Evolutionary conservation across 305 asterid species (phyloP).

Genomic region (Fraxinus floribunda): DNA sequence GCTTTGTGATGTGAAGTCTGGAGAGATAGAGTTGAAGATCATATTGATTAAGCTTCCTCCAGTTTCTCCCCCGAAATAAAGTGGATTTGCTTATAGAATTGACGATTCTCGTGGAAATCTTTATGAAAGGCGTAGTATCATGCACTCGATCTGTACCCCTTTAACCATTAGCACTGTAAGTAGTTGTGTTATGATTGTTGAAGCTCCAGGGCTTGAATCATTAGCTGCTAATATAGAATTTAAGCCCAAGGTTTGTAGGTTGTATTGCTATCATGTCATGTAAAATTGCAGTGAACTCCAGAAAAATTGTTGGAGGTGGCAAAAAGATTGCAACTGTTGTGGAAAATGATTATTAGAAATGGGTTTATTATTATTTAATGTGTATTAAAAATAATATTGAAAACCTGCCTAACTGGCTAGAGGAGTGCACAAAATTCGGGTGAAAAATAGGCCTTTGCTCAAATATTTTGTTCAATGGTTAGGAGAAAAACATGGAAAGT

Average conservation of each 20-base stretch:
- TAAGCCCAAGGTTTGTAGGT: neutral
- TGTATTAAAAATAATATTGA: neutral
- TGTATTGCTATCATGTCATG: neutral
- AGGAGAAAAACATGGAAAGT: neutral
- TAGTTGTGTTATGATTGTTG: neutral
- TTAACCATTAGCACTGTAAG: neutral
- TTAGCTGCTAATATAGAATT: neutral
- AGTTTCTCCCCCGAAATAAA: conserved; percentile 13
- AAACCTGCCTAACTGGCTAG: neutral
- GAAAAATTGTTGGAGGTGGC: neutral
- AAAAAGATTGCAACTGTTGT: neutral
- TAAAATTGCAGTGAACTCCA: neutral
- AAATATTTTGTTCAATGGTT: neutral
- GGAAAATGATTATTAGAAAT: neutral
- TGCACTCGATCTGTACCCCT: neutral
- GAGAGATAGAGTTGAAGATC: conserved; percentile 43
- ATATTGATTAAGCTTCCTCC: conserved; percentile 28
- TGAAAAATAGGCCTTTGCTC: neutral
- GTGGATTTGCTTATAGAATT: neutral
- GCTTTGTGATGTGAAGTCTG: conserved; percentile 47
- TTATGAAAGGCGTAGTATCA: neutral
- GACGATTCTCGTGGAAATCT: neutral
- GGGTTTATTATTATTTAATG: neutral
- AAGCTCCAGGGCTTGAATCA: neutral
- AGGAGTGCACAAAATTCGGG: neutral